phyloP scores from a whole-genome alignment of 169 alveolate species.

The Perkinsus marinus region DNA sequence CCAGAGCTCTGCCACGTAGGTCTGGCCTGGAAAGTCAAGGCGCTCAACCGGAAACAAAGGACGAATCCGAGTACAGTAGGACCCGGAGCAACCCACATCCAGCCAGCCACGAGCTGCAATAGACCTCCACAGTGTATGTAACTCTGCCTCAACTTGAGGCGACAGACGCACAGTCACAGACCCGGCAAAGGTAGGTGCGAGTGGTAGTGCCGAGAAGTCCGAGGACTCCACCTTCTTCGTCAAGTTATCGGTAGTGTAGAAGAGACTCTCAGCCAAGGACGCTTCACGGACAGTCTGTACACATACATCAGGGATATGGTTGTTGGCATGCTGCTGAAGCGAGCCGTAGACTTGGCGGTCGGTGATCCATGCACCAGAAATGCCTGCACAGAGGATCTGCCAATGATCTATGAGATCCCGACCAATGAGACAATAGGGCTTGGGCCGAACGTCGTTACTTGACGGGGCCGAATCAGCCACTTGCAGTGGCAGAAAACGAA shows the following conservation, averaged over 20 bases:
- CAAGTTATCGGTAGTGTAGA: background rate
- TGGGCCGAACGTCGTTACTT: background rate
- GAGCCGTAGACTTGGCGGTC: background rate
- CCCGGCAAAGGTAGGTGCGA: background rate
- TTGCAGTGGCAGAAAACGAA: background rate
- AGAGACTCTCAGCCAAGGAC: background rate
- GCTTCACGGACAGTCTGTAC: background rate
- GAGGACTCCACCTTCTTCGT: background rate
- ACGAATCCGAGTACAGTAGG: background rate
- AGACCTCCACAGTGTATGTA: background rate
- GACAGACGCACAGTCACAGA: background rate
- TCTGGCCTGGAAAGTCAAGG: background rate
- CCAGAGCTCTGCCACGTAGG: background rate
- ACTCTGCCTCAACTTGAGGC: background rate
- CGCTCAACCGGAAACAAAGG: background rate
- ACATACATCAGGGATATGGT: background rate
- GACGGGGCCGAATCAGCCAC: background rate
- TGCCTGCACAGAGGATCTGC: background rate
- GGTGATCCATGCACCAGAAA: background rate
- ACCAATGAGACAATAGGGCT: background rate
- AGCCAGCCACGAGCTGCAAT: background rate
- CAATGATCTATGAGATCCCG: background rate
- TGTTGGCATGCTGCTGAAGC: background rate
- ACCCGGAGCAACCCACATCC: background rate
- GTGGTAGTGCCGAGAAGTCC: background rate